Conservation (phyloP, 2,329 filamentous ascomycete species). For the Ceratocystis papillata region DNA sequence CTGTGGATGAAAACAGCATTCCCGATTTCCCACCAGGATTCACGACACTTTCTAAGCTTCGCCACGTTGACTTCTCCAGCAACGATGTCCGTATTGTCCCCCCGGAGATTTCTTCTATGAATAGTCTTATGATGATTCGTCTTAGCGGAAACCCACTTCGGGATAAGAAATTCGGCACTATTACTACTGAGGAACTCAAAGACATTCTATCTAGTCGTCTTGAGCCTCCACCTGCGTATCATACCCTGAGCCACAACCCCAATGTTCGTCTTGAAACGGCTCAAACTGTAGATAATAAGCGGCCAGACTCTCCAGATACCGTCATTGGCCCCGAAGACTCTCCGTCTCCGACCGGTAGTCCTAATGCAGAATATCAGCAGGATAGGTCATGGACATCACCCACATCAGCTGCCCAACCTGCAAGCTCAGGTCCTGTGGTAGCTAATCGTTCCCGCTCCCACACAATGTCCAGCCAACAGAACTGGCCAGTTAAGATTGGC, state of each 20-base stretch:
- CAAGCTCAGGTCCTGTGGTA: constrained; percentile 27
- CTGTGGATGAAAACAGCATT: constrained; percentile 74
- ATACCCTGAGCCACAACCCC: constrained; percentile 18
- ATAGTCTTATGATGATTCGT: constrained; percentile 60
- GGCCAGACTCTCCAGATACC: constrained; percentile 23
- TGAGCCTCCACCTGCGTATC: constrained; percentile 39
- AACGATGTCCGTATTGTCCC: constrained; percentile 74
- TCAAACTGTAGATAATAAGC: constrained; percentile 6
- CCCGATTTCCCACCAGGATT: constrained; percentile 67
- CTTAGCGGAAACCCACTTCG: constrained; percentile 82
- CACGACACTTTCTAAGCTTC: constrained; percentile 53
- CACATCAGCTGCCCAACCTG: background rate
- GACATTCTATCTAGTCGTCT: constrained; percentile 56
- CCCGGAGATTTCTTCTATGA: constrained; percentile 68
- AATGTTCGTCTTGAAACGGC: background rate
- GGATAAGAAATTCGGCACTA: constrained; percentile 74
- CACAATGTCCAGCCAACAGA: constrained; percentile 38
- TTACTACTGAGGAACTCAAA: constrained; percentile 73
- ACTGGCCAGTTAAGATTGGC: constrained; percentile 47
- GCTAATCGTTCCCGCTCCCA: constrained; percentile 40
- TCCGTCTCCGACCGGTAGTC: constrained; percentile 18
- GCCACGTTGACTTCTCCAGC: constrained; percentile 69
- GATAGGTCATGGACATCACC: background rate
- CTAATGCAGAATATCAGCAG: background rate
- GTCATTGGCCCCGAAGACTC: constrained; percentile 23